Percentiles rank a stretch among this genome's conserved stretches.
Evolutionary conservation across 768 basidiomycete genomes (phyloP).

Genomic region (Lentinula sp.): DNA sequence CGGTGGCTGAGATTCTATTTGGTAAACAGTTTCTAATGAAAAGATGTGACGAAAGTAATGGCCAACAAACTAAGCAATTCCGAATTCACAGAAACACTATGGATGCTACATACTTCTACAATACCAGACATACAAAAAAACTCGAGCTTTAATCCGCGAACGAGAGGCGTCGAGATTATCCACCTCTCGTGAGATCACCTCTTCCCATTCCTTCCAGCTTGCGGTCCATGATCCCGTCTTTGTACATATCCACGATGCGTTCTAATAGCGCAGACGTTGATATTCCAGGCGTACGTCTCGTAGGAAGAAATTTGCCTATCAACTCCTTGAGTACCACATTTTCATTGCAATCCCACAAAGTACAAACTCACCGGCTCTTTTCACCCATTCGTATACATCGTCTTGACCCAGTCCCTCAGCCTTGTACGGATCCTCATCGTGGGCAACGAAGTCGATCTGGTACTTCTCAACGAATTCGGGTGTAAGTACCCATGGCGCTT

Average conservation of each 20-base stretch:
- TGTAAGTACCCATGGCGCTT: slow-evolving; percentile 88
- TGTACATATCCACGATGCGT: slow-evolving; percentile 85
- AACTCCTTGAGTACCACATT: not conserved
- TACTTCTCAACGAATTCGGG: slow-evolving; percentile 78
- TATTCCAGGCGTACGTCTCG: slow-evolving; percentile 88
- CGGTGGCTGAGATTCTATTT: no score
- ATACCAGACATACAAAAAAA: no score
- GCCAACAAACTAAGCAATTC: no score
- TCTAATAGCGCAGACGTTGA: slow-evolving; percentile 92
- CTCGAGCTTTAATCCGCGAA: no score
- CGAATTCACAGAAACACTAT: no score
- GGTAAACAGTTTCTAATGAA: no score
- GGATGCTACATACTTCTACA: no score
- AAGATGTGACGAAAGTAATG: no score
- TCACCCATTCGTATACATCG: slow-evolving; percentile 82
- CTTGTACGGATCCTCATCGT: slow-evolving; percentile 88
- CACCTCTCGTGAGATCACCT: slow-evolving; percentile 40
- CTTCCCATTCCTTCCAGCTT: slow-evolving; percentile 89
- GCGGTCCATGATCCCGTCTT: slow-evolving; percentile 77
- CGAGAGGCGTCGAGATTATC: no score
- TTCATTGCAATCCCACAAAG: not conserved
- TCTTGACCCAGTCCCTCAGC: slow-evolving; percentile 54
- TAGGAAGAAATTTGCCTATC: slow-evolving; percentile 90
- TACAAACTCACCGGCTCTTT: slow-evolving; percentile 59
- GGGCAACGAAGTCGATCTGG: slow-evolving; percentile 94